phyloP scores from a whole-genome alignment of 139 green algal genomes.

The Chlorella sp. region DNA sequence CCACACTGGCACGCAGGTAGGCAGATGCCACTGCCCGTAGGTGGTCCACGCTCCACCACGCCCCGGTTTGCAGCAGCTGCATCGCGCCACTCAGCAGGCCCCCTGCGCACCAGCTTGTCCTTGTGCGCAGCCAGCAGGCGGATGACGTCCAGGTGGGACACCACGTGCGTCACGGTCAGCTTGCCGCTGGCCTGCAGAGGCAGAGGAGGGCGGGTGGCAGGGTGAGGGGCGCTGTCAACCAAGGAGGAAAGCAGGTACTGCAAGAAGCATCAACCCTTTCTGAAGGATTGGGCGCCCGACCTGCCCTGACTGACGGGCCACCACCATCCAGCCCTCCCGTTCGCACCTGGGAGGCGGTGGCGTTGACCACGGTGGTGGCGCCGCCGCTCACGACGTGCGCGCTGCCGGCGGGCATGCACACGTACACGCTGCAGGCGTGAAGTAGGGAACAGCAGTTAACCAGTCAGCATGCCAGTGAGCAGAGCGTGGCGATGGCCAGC shows the following conservation, averaged over 20 bases:
- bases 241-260: too few species aligned
- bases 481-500: too few species aligned
- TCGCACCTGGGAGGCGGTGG: background rate
- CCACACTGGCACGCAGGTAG: too few species aligned
- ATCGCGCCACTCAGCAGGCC: background rate
- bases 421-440: constrained; percentile 49
- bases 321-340: too few species aligned
- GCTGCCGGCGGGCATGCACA: constrained; percentile 44
- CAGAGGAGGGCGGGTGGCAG: background rate
- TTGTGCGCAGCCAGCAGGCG: constrained; percentile 49
- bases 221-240: too few species aligned
- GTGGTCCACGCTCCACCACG: too few species aligned
- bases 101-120: constrained; percentile 35
- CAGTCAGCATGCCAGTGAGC: too few species aligned
- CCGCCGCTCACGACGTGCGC: constrained; percentile 24
- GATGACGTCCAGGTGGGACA: constrained; percentile 55
- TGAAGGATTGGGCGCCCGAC: too few species aligned
- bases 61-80: background rate
- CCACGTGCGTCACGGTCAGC: constrained; percentile 49
- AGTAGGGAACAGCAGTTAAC: too few species aligned
- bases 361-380: constrained; percentile 36
- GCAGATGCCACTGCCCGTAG: too few species aligned
- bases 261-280: too few species aligned
- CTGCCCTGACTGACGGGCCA: too few species aligned
- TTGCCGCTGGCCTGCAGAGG: constrained; percentile 34